Evolutionary conservation across 2,329 filamentous ascomycete genomes (phyloP), one percentile per base, ranked within the genome.

Genomic region (Colletotrichum graminicola): DNA sequence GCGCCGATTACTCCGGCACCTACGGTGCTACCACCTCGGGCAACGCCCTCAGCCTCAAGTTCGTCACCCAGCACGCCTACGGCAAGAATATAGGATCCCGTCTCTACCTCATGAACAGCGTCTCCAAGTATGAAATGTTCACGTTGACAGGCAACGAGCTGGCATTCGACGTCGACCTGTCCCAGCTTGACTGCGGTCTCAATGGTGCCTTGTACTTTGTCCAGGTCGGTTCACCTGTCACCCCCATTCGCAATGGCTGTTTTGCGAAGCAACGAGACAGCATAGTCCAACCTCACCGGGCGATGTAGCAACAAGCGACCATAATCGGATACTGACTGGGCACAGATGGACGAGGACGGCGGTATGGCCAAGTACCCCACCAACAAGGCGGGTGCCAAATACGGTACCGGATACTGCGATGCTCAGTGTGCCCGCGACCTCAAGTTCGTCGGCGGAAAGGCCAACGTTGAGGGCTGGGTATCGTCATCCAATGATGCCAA

Each of bases 181-280:
- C 89, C 43, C 85, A 86, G 70, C 83, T 92, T 32, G 87, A 77
- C 45, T 93, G 91, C 75, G 91, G 91, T 66, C 80, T 92, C 73
- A 92, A 93, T n/a, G 89, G 89, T 69, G 90, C 90, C 45, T 80
- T 92, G 51, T 92, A 92, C 81, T 85, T 89, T 62, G 84, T 86
- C 32, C 80, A 84, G 32, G 43, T 62, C 6, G 39, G 56, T 60
- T 2, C 7, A 21, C 18, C 74, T 11, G n/a, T 80, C 83, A 73
- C 7, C 21, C 12, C 23, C 5, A 5, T 26, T 18, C 14, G 12
- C 18, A 26, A 29, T 3, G 26, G 49, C 12, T 21, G 26, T 32
- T 18, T 21, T 21, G 49, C 14, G 47, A 14, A 26, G 8, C n/a
- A 12, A 32, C 14, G 14, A 8, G 5, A 32, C 6, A 18, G 29